phyloP scores from a whole-genome alignment of 805 yeast genomes.

The Debaryomyces maramus region DNA sequence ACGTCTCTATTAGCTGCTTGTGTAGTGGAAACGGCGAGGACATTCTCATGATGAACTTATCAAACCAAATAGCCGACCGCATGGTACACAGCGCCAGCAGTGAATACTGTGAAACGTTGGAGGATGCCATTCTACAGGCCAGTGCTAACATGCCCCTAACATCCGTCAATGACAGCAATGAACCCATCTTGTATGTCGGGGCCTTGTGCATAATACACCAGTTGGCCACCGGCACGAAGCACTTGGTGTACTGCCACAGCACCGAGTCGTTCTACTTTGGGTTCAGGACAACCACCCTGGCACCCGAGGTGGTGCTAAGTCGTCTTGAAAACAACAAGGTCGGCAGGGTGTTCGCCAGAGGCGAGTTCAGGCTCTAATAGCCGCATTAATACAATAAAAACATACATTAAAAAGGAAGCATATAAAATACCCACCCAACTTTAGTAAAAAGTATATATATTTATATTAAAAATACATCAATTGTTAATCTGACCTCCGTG shows the following conservation, averaged over 20 bases:
- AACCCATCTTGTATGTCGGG: slow-evolving; percentile 29
- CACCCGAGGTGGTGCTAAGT: slow-evolving; percentile 26
- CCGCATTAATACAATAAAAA: slow-evolving; percentile 4
- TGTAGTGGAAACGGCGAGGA: slow-evolving; percentile 63
- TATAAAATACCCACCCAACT: slow-evolving; percentile 8
- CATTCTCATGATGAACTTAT: slow-evolving; percentile 35
- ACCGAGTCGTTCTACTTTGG: slow-evolving; percentile 40
- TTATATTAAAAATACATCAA: slow-evolving; percentile 10
- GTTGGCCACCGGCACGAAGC: slow-evolving; percentile 5
- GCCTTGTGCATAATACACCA: slow-evolving; percentile 23
- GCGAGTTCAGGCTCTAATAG: slow-evolving; percentile 18
- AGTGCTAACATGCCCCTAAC: slow-evolving; percentile 9
- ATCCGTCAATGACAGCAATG: slow-evolving; percentile 2
- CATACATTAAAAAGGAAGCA: slow-evolving; percentile 15
- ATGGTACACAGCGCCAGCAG: slow-evolving; percentile 16
- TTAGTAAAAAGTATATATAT: not conserved
- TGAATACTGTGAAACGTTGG: slow-evolving; percentile 19
- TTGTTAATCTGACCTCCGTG: not conserved
- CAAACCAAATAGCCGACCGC: slow-evolving; percentile 34
- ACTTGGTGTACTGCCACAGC: slow-evolving; percentile 36
- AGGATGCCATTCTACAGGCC: slow-evolving; percentile 13
- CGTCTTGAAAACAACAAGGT: slow-evolving; percentile 14
- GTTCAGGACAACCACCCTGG: slow-evolving; percentile 13
- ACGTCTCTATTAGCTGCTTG: slow-evolving; percentile 28
- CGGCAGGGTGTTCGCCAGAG: slow-evolving; percentile 25